Base-by-base conservation (phyloP, 441 rosid genomes). In the Metrosideros polymorpha region DNA sequence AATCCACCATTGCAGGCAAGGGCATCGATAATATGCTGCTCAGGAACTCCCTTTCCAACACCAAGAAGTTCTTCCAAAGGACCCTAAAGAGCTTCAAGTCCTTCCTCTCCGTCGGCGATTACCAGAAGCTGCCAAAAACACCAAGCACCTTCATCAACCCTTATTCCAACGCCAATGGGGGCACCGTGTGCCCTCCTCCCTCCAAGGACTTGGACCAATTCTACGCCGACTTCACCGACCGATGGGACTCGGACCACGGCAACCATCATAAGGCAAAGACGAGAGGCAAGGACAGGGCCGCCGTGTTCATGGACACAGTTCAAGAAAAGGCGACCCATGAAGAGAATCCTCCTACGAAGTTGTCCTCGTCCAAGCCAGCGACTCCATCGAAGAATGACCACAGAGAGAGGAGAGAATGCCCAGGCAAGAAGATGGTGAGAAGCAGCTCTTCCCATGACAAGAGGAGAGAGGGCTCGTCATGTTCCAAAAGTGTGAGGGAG, bases 51-150 rank as follows among this genome's bases (percentile, higher is more conserved):
- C 85, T 95, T 85, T 92, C 93, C 86, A 90, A 82, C 90, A 93
- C 98, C 86, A 96, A 89, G 88, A 95, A 86, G 63, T 91, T 97
- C 91, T 92, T 97, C 59, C 90, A 89, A 4, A 96, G 89, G 90
- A 93, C 97, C 88, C 7, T 96, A 9, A 85, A 90, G 56, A 90
- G 86, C 84, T 57, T 97, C 90, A 94, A 91, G 87, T 92, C 95
- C 82, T 91, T 97, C 15, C 90, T 97, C 91, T 89, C 94, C 24
- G 84, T 84, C 43, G 90, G 83, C 6, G n/a, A 12, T 32, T 95
- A 97, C 91, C 89, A 94, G 15, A 96, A 92, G 89, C 91, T 97
- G 52, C 98, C 94, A 17, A 95, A 97, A 88, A 66, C 90, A 32
- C 87, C 94, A 14, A 66, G 45, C 52, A 91, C 92, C 15, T 71